phyloP scores from a whole-genome alignment of 805 yeast genomes.

The Komagataella pseudopastoris region DNA sequence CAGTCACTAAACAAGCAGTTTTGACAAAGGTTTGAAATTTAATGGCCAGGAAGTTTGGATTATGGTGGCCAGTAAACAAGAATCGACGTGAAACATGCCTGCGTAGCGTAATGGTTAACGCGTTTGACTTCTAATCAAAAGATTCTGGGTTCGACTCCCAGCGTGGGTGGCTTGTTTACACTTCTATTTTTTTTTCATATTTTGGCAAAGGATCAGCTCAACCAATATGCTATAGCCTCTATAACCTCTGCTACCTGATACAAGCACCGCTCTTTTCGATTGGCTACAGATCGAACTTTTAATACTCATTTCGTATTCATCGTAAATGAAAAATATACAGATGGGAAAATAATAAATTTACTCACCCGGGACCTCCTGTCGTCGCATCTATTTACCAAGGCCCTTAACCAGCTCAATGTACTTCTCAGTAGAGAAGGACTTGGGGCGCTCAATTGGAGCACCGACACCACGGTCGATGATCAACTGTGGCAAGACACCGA shows the following conservation, averaged over 20 bases:
- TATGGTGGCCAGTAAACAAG: not conserved
- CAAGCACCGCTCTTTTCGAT: no score
- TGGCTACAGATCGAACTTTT: no score
- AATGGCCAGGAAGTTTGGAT: not conserved
- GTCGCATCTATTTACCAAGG: constrained; percentile 4
- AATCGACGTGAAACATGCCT: not conserved
- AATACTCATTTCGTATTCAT: not conserved
- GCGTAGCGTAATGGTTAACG: constrained; percentile 54
- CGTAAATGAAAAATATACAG: not conserved
- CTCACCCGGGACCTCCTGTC: not conserved
- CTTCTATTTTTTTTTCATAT: not conserved
- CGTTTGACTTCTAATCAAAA: constrained; percentile 56
- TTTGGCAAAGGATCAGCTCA: no score
- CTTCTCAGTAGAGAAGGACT: constrained; percentile 88
- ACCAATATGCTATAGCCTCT: no score
- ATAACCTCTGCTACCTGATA: no score
- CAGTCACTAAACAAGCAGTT: no score
- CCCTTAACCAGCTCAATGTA: constrained; percentile 63
- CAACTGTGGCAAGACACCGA: constrained; percentile 78
- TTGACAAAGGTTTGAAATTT: no score
- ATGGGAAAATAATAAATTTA: not conserved
- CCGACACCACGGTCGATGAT: constrained; percentile 78
- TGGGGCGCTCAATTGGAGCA: constrained; percentile 78
- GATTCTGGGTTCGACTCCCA: constrained; percentile 54
- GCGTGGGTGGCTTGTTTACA: constrained; percentile 17